phyloP scores from a whole-genome alignment of 2,329 filamentous ascomycete genomes.

The Aureobasidium mangrovei region DNA sequence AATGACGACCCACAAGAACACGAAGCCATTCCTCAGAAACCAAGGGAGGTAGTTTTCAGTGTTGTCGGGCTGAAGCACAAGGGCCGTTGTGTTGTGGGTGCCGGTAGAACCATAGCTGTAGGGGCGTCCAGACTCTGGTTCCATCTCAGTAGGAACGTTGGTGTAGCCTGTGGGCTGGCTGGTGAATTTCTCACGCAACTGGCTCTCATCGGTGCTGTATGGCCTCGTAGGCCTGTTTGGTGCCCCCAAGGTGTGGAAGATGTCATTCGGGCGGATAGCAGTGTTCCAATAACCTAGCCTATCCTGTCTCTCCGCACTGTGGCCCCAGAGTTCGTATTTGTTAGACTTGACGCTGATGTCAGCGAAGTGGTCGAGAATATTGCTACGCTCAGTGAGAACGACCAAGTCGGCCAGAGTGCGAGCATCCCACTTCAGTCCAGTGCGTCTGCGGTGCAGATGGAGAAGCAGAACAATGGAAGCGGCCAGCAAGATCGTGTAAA shows the following conservation, averaged over 20 bases:
- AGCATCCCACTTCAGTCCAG: constrained; percentile 78
- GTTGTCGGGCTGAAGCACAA: constrained; percentile 45
- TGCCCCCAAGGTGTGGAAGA: constrained; percentile 76
- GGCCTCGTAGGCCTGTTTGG: constrained; percentile 43
- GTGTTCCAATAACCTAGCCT: constrained; percentile 81
- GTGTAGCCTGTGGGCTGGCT: constrained; percentile 19
- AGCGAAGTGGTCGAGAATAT: constrained; percentile 63
- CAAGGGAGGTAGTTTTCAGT: constrained; percentile 49
- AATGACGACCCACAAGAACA: constrained; percentile 58
- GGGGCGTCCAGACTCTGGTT: constrained; percentile 22
- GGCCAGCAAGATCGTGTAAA: constrained; percentile 61
- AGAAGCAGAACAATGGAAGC: constrained; percentile 51
- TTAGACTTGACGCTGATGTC: constrained; percentile 54
- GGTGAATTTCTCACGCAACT: constrained; percentile 37
- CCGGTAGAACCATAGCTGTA: constrained; percentile 14
- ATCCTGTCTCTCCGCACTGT: constrained; percentile 52
- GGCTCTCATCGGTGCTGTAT: constrained; percentile 43
- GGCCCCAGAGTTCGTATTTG: constrained; percentile 45
- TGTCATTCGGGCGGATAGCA: constrained; percentile 51
- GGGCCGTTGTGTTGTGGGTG: constrained; percentile 38
- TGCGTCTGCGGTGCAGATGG: constrained; percentile 57
- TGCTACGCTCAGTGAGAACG: constrained; percentile 69
- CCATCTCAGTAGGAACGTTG: constrained; percentile 21
- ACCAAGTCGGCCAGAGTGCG: constrained; percentile 74
- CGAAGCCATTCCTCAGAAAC: constrained; percentile 58